Evolutionary conservation across 768 basidiomycete genomes (phyloP), one percentile per base, ranked within the genome.

Genomic region (Serendipita sp.): DNA sequence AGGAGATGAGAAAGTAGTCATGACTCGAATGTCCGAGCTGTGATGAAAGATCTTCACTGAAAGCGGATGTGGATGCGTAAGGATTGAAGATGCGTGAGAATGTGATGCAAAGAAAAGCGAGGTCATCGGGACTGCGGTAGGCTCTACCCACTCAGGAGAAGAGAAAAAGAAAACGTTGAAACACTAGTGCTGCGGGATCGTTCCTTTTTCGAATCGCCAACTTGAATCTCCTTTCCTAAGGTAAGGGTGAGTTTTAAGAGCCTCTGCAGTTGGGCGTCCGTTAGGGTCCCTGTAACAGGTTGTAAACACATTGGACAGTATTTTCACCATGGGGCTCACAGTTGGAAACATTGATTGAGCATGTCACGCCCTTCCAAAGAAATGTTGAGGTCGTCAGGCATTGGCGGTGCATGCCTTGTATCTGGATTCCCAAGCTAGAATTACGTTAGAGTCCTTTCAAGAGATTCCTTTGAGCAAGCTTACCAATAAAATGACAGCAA

Each of bases 261-360:
- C 55, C 33, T 60, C 55, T 8, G 55, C 55, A 8, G 55, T 60
- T 3, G 55, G 55, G 16, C 55, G 23, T 27, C 4, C 55, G n/a
- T 10, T 18, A 5, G 55, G 55, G 11, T 60, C 55, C n/a, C 55
- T 60, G 34, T n/a, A 31, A 18, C 8, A 50, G n/a, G 29, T n/a
- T 11, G 4, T 3, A 60, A 4, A n/a, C 34, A 29, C n/a, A 10
- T 33, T 27, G 27, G 16, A 23, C 55, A 60, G 29, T 11, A 37
- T 29, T 23, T 3, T 34, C 18, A 23, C 23, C 23, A 55, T 52
- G 34, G 62, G 8, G 74, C 87, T 68, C 71, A 91, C 91, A 91
- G 85, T 2, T 90, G 87, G 71, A 98, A 92, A 74, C 96, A 97
- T 70, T 83, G 84, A 62, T 78, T 77, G 68, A 95, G 80, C 74